Evolutionary conservation across 345 rosid genomes (phyloP).

Genomic region (Eucalyptus cloeziana): DNA sequence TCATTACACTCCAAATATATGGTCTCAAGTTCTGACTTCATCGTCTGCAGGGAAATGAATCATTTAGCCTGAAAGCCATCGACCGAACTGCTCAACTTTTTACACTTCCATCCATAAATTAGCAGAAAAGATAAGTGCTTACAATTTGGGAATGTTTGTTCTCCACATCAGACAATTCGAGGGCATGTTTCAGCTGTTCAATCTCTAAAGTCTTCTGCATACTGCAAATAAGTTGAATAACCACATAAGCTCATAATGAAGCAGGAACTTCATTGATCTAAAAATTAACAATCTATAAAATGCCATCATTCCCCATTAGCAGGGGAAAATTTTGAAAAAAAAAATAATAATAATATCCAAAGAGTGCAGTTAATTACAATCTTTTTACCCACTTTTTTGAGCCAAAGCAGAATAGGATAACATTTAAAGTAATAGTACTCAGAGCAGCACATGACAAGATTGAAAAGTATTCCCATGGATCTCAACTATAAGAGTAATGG

Average conservation of each 20-base stretch:
- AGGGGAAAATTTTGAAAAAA: neutral
- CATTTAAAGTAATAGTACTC: neutral
- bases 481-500: neutral
- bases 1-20: slow-evolving; percentile 27
- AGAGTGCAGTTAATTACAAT: neutral
- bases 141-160: slow-evolving; percentile 38
- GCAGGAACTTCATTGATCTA: neutral
- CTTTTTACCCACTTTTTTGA: neutral
- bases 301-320: neutral
- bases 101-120: neutral
- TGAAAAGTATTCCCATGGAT: neutral
- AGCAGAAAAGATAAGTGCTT: slow-evolving; percentile 1
- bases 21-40: slow-evolving; percentile 18
- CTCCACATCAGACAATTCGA: slow-evolving; percentile 14
- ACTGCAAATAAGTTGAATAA: slow-evolving; percentile 18
- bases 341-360: too few species aligned
- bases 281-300: neutral
- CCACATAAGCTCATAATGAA: neutral
- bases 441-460: neutral
- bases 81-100: neutral
- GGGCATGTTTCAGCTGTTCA: slow-evolving; percentile 38
- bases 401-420: neutral
- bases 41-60: slow-evolving; percentile 5
- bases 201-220: slow-evolving; percentile 36
- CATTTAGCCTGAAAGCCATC: neutral